A percentile compares a stretch with the other conserved stretches of the same genome.
Evolutionary conservation across 306 rosid genomes (phyloP).

Genomic region (Prunus mongolica): DNA sequence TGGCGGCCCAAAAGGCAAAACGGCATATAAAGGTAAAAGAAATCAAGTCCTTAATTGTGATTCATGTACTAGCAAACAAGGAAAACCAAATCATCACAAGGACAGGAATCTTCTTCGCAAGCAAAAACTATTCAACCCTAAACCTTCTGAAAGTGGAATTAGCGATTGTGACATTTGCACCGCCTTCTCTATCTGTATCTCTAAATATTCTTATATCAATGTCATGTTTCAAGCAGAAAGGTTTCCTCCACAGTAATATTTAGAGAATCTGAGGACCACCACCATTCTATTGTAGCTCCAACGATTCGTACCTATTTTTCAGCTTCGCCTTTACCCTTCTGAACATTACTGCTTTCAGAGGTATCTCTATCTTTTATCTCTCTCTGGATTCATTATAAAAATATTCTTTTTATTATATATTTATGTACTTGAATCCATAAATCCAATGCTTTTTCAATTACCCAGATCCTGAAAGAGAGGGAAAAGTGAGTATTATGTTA

Average conservation of each 20-base stretch:
- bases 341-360: neutral
- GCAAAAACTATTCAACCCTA: neutral
- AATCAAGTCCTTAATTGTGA: neutral
- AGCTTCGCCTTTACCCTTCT: neutral
- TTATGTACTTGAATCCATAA: neutral
- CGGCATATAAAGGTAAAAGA: neutral
- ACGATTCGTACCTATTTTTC: too few relatives aligned
- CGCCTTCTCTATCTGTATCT: neutral
- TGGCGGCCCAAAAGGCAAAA: constrained; percentile 2
- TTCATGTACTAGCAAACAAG: constrained; percentile 10
- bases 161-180: neutral
- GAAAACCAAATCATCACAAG: neutral
- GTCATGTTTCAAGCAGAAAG: neutral
- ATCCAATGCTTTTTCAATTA: neutral
- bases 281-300: neutral
- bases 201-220: neutral
- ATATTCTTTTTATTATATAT: neutral
- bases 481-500: neutral
- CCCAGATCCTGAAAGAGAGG: constrained; percentile 13
- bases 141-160: neutral
- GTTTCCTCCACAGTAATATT: neutral
- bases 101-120: neutral
- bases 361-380: constrained; percentile 1
- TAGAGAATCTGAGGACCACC: constrained; percentile 8
- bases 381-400: neutral